Percentiles rank a stretch among this genome's conserved stretches.
These are phyloP conservation scores for Daldinia loculata DNA, from an alignment of 495 filamentous ascomycete species.

Conservation along the genomic window DNA sequence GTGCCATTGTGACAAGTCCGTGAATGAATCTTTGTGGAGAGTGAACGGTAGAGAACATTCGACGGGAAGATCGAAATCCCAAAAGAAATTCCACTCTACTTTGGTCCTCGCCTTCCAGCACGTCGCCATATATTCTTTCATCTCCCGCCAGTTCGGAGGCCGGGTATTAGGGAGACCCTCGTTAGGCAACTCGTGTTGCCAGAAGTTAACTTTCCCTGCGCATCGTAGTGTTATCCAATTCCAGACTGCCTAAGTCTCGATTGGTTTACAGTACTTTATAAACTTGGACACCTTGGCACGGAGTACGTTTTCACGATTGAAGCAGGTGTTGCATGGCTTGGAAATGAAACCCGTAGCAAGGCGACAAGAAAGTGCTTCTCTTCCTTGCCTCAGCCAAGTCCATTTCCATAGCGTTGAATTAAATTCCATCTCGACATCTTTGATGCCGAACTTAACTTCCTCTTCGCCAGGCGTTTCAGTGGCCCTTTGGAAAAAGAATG, in stretches of 20 bases:
- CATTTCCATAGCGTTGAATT: constrained; percentile 27
- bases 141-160: not conserved
- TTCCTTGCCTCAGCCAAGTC: not conserved
- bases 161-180: not conserved
- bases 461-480: not conserved
- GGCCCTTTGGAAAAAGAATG: not conserved
- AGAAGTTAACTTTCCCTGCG: constrained; percentile 11
- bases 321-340: constrained; percentile 20
- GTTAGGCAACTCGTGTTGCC: constrained; percentile 10
- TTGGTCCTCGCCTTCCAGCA: constrained; percentile 21
- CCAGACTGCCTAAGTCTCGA: constrained; percentile 28
- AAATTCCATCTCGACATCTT: not conserved
- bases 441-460: not conserved
- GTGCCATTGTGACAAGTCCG: constrained; percentile 14
- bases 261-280: not conserved
- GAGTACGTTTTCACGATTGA: constrained; percentile 10
- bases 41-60: not conserved
- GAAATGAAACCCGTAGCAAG: constrained; percentile 16
- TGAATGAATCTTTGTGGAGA: not conserved
- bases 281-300: constrained; percentile 2
- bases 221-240: constrained; percentile 16
- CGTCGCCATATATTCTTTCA: constrained; percentile 2
- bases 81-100: not conserved
- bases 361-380: not conserved
- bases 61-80: not conserved